These are phyloP conservation scores for Leccinum subspadiceum DNA, from an alignment of 1,284 basidiomycete genomes.

Conservation along the genomic window DNA sequence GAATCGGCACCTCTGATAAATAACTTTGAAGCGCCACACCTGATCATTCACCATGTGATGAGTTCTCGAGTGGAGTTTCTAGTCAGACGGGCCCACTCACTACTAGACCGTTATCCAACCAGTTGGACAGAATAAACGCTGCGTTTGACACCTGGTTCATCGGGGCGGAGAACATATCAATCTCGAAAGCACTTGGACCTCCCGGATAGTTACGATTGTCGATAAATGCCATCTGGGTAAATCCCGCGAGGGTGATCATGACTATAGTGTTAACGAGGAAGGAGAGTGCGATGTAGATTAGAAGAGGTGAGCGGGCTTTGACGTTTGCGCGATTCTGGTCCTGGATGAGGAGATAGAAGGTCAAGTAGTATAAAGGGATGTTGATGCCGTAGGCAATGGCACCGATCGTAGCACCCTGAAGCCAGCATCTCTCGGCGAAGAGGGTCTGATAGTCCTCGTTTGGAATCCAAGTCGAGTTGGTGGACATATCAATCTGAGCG, in stretches of 20 bases:
- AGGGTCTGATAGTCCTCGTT: neutral
- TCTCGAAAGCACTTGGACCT: neutral
- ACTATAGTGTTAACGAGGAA: neutral
- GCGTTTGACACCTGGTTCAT: neutral
- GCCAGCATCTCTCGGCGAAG: neutral
- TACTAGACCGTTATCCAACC: neutral
- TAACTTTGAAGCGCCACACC: neutral
- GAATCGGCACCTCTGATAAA: neutral
- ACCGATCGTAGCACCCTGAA: neutral
- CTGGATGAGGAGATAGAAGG: neutral
- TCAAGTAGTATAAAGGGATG: neutral
- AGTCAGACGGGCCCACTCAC: neutral
- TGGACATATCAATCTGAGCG: neutral
- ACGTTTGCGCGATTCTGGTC: neutral
- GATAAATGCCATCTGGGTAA: neutral
- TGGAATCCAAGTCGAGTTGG: neutral
- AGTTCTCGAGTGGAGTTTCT: neutral
- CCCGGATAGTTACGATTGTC: neutral
- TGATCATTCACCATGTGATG: neutral
- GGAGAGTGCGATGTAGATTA: neutral
- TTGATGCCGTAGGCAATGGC: neutral
- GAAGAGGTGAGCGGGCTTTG: neutral
- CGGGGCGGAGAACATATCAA: neutral
- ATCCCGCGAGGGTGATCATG: neutral
- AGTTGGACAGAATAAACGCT: neutral